These are phyloP conservation scores for Gliomastix tumulicola DNA, from an alignment of 2,329 filamentous ascomycete genomes.

Conservation along the genomic window DNA sequence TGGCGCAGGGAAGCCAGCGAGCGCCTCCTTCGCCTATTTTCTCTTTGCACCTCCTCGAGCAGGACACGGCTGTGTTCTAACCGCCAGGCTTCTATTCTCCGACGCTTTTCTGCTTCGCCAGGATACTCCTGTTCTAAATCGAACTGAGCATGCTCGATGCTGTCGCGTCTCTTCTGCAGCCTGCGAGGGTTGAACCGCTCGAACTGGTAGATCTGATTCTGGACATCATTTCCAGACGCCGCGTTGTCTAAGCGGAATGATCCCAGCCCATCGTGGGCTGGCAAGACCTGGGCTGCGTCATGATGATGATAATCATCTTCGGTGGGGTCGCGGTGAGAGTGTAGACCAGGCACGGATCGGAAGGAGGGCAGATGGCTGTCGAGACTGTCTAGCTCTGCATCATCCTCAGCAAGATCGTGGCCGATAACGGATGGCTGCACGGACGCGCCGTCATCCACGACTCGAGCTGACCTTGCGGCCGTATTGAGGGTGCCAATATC, in stretches of 20 bases:
- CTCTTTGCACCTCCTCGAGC: conserved; percentile 81
- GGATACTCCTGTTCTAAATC: conserved; percentile 46
- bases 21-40: conserved; percentile 65
- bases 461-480: conserved; percentile 49
- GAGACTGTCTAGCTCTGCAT: conserved; percentile 82
- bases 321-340: conserved; percentile 12
- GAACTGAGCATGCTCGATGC: conserved; percentile 40
- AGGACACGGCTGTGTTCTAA: conserved; percentile 83
- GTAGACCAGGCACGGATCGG: conserved; percentile 46
- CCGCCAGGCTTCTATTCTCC: conserved; percentile 86
- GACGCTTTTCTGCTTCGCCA: conserved; percentile 67
- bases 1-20: conserved; percentile 42
- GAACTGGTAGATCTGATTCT: conserved; percentile 84
- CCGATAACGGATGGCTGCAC: conserved; percentile 25
- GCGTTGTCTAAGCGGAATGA: conserved; percentile 65
- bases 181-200: conserved; percentile 75
- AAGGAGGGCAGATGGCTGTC: conserved; percentile 91
- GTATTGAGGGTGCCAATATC: conserved; percentile 76
- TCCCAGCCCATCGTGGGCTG: conserved; percentile 85
- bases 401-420: conserved; percentile 46
- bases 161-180: conserved; percentile 46
- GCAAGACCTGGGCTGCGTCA: conserved; percentile 62
- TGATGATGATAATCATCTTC: conserved; percentile 24
- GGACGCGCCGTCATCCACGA: conserved; percentile 31
- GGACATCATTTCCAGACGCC: conserved; percentile 48